phyloP scores from a whole-genome alignment of 148 eudicot species.

The Arbutus unedo region DNA sequence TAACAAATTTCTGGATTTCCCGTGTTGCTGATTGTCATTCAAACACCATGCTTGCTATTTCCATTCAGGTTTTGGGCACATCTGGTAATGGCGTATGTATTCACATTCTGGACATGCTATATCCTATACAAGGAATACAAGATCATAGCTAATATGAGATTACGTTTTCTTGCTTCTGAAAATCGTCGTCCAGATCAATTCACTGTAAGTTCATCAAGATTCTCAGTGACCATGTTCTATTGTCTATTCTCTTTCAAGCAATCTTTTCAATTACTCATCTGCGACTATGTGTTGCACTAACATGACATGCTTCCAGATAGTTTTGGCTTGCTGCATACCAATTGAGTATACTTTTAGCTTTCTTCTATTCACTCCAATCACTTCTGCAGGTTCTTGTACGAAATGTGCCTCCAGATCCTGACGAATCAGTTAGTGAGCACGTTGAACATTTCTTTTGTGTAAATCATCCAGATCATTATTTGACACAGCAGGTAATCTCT shows the following conservation, averaged over 20 bases:
- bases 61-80: slow-evolving; percentile 83
- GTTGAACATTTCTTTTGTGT: slow-evolving; percentile 97
- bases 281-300: not conserved
- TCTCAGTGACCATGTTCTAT: not conserved
- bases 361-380: not conserved
- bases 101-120: slow-evolving; percentile 80
- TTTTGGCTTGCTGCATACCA: not conserved
- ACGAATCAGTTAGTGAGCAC: slow-evolving; percentile 92
- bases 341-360: not conserved
- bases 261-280: not conserved
- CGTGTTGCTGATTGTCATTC: not conserved
- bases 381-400: slow-evolving; percentile 82
- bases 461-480: slow-evolving; percentile 89
- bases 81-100: slow-evolving; percentile 64
- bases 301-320: not conserved
- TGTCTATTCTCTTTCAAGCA: not conserved
- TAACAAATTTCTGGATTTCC: not conserved
- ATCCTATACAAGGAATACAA: slow-evolving; percentile 72
- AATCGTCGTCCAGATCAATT: slow-evolving; percentile 87
- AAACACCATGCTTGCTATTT: not conserved
- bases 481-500: slow-evolving; percentile 73
- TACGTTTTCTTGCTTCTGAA: slow-evolving; percentile 71
- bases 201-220: slow-evolving; percentile 25
- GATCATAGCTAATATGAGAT: slow-evolving; percentile 59
- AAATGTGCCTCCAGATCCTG: slow-evolving; percentile 92